A percentile compares a stretch with the other conserved stretches of the same genome.
phyloP scores from a whole-genome alignment of 208 protist species.

The Trypanosoma congolense region DNA sequence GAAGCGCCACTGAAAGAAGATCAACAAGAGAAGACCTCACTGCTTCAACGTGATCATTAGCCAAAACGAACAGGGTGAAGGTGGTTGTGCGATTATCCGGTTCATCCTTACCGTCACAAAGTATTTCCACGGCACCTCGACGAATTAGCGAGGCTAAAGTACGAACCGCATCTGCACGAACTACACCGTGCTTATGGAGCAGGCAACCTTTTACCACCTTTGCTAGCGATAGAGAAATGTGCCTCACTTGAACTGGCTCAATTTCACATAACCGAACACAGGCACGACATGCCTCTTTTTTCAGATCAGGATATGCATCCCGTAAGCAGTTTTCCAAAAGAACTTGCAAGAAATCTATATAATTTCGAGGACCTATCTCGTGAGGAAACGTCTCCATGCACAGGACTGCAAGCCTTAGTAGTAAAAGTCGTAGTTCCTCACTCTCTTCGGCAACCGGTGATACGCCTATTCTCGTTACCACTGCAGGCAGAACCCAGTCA shows the following conservation, averaged over 20 bases:
- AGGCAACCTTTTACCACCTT: slow-evolving; percentile 72
- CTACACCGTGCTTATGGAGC: slow-evolving; percentile 82
- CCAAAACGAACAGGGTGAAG: slow-evolving; percentile 62
- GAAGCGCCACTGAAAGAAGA: slow-evolving; percentile 51
- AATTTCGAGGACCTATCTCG: slow-evolving; percentile 81
- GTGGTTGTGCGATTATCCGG: slow-evolving; percentile 48
- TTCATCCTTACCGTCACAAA: slow-evolving; percentile 62
- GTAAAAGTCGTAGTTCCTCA: slow-evolving; percentile 74
- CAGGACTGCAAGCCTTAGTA: slow-evolving; percentile 46
- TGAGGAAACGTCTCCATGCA: slow-evolving; percentile 85
- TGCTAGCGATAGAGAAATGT: slow-evolving; percentile 53
- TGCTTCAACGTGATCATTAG: slow-evolving; percentile 76
- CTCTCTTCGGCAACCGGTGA: slow-evolving; percentile 68
- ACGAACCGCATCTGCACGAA: slow-evolving; percentile 53
- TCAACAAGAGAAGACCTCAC: slow-evolving; percentile 56
- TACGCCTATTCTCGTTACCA: slow-evolving; percentile 79
- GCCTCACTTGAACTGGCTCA: slow-evolving; percentile 66
- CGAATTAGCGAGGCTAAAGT: slow-evolving; percentile 60
- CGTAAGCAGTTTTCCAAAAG: slow-evolving; percentile 80
- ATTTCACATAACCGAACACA: slow-evolving; percentile 64
- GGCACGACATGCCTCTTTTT: slow-evolving; percentile 77
- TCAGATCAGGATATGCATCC: slow-evolving; percentile 76
- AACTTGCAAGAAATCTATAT: slow-evolving; percentile 86
- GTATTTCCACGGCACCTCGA: slow-evolving; percentile 68
- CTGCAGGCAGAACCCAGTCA: slow-evolving; percentile 85